Evolutionary conservation across 1,284 basidiomycete genomes (phyloP).

Genomic region (Puccinia polysora): DNA sequence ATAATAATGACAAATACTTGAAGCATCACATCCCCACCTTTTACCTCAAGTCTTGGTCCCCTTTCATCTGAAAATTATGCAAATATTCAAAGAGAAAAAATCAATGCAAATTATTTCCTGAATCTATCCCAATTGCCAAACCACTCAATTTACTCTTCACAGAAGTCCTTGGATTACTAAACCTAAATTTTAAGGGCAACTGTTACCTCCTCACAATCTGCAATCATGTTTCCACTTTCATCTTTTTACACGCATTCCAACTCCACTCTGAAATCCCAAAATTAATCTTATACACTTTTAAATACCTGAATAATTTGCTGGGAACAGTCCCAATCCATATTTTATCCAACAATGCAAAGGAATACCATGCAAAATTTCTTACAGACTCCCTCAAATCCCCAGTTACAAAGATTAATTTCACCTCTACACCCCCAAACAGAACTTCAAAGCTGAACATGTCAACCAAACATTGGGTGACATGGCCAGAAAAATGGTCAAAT

Average conservation of each 20-base stretch:
- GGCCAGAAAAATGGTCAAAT: neutral
- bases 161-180: neutral
- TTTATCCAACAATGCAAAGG: neutral
- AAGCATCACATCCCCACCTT: neutral
- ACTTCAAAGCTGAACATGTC: neutral
- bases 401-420: neutral
- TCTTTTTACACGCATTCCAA: neutral
- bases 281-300: neutral
- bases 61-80: neutral
- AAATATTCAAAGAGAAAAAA: neutral
- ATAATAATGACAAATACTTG: neutral
- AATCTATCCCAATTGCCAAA: neutral
- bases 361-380: neutral
- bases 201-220: neutral
- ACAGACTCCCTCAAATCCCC: neutral
- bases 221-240: neutral
- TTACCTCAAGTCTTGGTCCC: neutral
- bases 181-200: neutral
- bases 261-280: neutral
- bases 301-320: neutral
- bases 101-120: neutral
- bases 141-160: neutral
- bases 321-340: neutral
- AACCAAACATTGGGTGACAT: conserved; percentile 19
- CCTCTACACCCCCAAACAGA: conserved; percentile 6